Conservation (phyloP, 108 stramenopile species). For the Epipyxis sp. region DNA sequence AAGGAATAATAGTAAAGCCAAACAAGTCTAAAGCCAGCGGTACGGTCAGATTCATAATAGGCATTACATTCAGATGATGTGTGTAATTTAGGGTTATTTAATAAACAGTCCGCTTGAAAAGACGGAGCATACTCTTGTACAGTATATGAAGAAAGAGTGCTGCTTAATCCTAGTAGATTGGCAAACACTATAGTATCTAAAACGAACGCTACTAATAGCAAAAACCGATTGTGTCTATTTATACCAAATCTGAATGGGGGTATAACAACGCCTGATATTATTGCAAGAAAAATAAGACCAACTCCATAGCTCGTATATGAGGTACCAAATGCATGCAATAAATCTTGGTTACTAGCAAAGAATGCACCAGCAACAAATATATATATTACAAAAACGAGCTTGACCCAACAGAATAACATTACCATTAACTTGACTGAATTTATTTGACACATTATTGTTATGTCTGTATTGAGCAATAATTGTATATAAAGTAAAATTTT, state of each 20-base stretch:
- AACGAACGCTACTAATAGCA: neutral
- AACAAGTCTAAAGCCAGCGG: conserved; percentile 28
- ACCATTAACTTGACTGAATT: neutral
- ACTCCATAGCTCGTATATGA: neutral
- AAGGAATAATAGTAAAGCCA: conserved; percentile 11
- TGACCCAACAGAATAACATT: neutral
- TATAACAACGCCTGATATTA: neutral
- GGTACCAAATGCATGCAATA: conserved; percentile 10
- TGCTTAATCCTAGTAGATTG: neutral
- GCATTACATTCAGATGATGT: neutral
- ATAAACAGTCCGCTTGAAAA: conserved; percentile 5
- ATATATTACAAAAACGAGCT: neutral
- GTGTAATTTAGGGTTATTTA: neutral
- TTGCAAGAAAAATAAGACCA: neutral
- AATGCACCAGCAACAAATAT: neutral
- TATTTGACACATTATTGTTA: neutral
- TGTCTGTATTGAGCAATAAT: neutral
- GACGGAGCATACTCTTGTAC: neutral
- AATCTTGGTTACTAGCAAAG: neutral
- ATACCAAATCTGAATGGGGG: conserved; percentile 16
- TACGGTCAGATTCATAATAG: conserved; percentile 22
- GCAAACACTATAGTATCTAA: conserved; percentile 25
- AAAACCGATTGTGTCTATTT: conserved; percentile 28
- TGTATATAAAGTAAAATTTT: no score
- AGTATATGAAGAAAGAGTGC: neutral